Conservation (phyloP, 768 basidiomycete genomes). For the Pleurotus tuoliensis region DNA sequence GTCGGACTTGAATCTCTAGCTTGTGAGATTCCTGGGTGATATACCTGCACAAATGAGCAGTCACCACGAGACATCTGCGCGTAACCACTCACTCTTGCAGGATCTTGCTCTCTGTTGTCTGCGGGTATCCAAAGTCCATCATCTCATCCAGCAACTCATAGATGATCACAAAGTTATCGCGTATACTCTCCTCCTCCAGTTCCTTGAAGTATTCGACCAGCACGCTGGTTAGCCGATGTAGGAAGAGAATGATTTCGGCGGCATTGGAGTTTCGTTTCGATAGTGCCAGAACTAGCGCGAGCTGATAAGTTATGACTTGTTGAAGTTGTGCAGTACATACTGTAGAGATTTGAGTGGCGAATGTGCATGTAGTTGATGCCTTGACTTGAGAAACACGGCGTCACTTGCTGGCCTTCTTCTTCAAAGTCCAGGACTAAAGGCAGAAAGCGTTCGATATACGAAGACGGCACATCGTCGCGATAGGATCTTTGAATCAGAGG, state of each 20-base stretch:
- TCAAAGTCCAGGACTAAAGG: constrained; percentile 93
- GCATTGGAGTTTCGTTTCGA: constrained; percentile 96
- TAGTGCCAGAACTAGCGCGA: constrained; percentile 78
- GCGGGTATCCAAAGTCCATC: constrained; percentile 99
- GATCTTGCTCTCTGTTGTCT: constrained; percentile 99
- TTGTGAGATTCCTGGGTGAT: constrained; percentile 99
- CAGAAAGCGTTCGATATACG: constrained; percentile 90
- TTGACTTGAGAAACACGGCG: constrained; percentile 92
- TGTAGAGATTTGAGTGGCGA: constrained; percentile 93
- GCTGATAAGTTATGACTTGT: neutral
- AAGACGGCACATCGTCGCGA: constrained; percentile 88
- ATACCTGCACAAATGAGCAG: constrained; percentile 47
- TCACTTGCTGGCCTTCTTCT: constrained; percentile 94
- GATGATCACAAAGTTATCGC: constrained; percentile 99
- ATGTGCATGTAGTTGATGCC: constrained; percentile 99
- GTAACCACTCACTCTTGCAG: constrained; percentile 77
- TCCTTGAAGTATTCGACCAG: constrained; percentile 99
- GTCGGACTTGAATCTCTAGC: constrained; percentile 87
- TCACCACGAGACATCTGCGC: neutral
- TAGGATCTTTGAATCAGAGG: constrained; percentile 96
- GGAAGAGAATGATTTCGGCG: constrained; percentile 92
- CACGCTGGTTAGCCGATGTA: constrained; percentile 90
- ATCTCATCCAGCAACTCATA: constrained; percentile 99
- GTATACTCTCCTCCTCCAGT: constrained; percentile 96
- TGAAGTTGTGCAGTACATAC: constrained; percentile 44